Base-by-base conservation (phyloP, 306 rosid genomes). In the Cyclanthera cordifolia region DNA sequence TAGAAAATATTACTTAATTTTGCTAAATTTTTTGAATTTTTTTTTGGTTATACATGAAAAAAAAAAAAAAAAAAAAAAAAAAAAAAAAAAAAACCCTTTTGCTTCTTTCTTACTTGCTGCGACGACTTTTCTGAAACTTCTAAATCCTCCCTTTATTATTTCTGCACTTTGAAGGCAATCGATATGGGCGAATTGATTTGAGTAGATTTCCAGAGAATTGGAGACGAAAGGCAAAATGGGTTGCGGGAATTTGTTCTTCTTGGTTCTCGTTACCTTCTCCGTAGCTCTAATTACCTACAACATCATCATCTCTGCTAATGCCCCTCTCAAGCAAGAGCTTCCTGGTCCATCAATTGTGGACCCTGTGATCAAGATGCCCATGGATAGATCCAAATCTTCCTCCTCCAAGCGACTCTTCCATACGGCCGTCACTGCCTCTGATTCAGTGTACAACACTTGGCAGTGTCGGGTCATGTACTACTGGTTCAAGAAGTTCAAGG, bases 401-500 rank as follows among this genome's bases (percentile, higher is more conserved):
- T 19, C 54, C 34, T 71, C 89, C 20, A 84, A 79, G 89, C 72
- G 86, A 72, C 74, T 86, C 19, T 94, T 94, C 72, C 99, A 94
- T 79, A 94, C 97, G 41, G 99, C 99, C 0, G 97, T 94, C 24
- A 94, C 99, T 3, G 95, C 99, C 27, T 90, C 99, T 3, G 92
- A 90, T 52, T 88, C 96, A 0, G 95, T 86, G 1, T 94, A 94
- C 79, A 94, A 94, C 72, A 81, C 97, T 19, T 94, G 97, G 99
- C 99, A 94, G 90, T 86, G 97, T 28, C 82, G 99, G 74, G 47
- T 85, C 39, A 94, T 90, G 99, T 90, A 94, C 77, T 90, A 83
- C 75, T 94, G 99, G 97, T 94, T 83, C 76, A 90, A 88, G 58
- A 94, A 85, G 80, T 52, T 90, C 14, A 79, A 75, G 79, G 77